phyloP scores from a whole-genome alignment of 805 yeast species.

The Metschnikowia arizonensis region DNA sequence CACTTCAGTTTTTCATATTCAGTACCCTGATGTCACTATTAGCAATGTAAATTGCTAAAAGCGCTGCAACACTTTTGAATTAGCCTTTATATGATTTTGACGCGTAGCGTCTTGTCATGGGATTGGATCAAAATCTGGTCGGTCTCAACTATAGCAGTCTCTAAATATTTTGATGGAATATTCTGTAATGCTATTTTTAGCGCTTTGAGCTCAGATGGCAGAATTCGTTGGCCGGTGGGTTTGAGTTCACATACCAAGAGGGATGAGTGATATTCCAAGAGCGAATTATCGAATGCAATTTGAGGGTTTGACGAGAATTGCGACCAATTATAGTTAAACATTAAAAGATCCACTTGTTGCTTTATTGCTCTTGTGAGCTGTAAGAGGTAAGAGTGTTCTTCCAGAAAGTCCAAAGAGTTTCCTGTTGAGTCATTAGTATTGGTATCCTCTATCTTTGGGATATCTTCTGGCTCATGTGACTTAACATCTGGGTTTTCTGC shows the following conservation, averaged over 20 bases:
- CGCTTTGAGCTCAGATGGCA: not conserved
- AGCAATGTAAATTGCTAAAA: too few relatives aligned
- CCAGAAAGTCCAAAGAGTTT: not conserved
- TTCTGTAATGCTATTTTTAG: not conserved
- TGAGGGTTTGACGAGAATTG: conserved; percentile 6
- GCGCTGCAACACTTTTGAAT: too few relatives aligned
- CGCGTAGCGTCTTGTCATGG: not conserved
- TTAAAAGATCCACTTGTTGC: conserved; percentile 11
- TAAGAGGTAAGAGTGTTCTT: conserved; percentile 9
- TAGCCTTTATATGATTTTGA: not conserved
- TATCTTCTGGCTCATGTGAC: not conserved
- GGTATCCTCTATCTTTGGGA: not conserved
- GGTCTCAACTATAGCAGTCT: conserved; percentile 2
- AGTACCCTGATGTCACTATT: too few relatives aligned
- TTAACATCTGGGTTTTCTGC: not conserved
- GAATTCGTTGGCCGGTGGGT: conserved; percentile 5
- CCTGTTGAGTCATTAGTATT: not conserved
- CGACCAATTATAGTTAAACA: conserved; percentile 8
- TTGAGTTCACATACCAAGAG: conserved; percentile 15
- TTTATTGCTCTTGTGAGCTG: conserved; percentile 10
- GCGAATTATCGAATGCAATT: not conserved
- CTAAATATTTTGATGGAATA: not conserved
- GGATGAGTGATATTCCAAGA: conserved; percentile 14
- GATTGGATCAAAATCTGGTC: conserved; percentile 5
- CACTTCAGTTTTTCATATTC: too few relatives aligned